Percentiles rank a stretch among this genome's conserved stretches.
These are phyloP conservation scores for Ganoderma sinense DNA, from an alignment of 1,284 basidiomycete genomes.

Conservation along the genomic window DNA sequence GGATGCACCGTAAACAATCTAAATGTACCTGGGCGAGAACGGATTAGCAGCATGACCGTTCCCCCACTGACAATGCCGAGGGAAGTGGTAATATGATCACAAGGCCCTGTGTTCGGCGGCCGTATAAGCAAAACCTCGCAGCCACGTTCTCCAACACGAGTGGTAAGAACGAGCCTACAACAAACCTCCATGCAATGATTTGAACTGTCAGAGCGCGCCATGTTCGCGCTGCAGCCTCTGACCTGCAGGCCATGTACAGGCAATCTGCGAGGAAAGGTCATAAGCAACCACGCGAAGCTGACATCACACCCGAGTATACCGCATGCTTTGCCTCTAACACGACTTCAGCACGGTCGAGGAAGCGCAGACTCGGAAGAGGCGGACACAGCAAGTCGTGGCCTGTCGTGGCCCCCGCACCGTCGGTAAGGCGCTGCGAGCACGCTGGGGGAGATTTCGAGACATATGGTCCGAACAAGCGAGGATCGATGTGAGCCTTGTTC, in stretches of 20 bases:
- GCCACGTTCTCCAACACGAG: background rate
- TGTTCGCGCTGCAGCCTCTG: background rate
- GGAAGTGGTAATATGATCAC: too few relatives aligned
- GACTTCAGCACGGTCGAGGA: background rate
- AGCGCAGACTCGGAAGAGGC: background rate
- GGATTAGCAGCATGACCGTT: background rate
- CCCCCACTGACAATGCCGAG: background rate
- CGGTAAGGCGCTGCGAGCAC: background rate
- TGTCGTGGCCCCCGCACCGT: background rate
- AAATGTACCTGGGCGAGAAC: background rate
- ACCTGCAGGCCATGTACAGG: background rate
- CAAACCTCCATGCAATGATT: background rate
- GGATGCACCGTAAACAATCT: background rate
- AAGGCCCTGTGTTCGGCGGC: background rate
- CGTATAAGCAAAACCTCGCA: background rate
- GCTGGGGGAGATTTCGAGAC: background rate
- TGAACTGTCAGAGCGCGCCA: background rate
- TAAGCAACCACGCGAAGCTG: background rate
- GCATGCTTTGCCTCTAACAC: background rate
- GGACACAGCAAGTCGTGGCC: background rate
- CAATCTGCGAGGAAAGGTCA: background rate
- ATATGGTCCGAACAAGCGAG: conserved; percentile 13
- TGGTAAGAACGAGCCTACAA: background rate
- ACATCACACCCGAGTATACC: background rate
- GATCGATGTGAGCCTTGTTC: conserved; percentile 11